phyloP scores from a whole-genome alignment of 805 yeast genomes.

The Saccharomycopsis babjevae region DNA sequence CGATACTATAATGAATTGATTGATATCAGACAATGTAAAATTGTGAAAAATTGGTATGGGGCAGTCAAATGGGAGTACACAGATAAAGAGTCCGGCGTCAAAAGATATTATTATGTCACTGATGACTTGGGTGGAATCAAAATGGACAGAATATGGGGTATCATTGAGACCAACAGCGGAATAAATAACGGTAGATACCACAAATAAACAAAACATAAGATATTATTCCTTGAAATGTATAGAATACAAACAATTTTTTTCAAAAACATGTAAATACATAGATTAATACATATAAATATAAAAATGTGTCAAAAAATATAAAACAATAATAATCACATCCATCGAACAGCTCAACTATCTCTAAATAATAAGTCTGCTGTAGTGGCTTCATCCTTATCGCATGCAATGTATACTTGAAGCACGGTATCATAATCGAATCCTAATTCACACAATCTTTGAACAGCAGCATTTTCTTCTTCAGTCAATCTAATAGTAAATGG shows the following conservation, averaged over 20 bases:
- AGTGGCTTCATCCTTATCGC: conserved; percentile 94
- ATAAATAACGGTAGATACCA: conserved; percentile 53
- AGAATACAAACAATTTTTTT: conserved; percentile 5
- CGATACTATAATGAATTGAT: conserved; percentile 54
- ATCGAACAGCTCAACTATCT: conserved; percentile 20
- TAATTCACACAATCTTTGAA: conserved; percentile 76
- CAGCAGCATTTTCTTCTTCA: conserved; percentile 82
- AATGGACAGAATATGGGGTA: conserved; percentile 81
- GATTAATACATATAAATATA: neutral
- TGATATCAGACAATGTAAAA: conserved; percentile 35
- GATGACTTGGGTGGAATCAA: conserved; percentile 74
- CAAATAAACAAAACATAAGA: neutral
- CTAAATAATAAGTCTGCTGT: conserved; percentile 86
- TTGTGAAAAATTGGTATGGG: conserved; percentile 34
- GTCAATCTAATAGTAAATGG: conserved; percentile 51
- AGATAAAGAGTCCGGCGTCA: conserved; percentile 21
- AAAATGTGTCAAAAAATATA: neutral
- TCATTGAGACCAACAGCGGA: conserved; percentile 59
- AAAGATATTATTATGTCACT: conserved; percentile 36
- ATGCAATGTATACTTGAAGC: conserved; percentile 91
- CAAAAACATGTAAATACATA: neutral
- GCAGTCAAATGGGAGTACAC: conserved; percentile 37
- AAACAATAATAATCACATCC: neutral
- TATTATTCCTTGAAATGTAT: conserved; percentile 10
- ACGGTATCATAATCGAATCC: conserved; percentile 87